phyloP scores from a whole-genome alignment of 192 early-diverging fungal genomes.

The Backusella luteola region DNA sequence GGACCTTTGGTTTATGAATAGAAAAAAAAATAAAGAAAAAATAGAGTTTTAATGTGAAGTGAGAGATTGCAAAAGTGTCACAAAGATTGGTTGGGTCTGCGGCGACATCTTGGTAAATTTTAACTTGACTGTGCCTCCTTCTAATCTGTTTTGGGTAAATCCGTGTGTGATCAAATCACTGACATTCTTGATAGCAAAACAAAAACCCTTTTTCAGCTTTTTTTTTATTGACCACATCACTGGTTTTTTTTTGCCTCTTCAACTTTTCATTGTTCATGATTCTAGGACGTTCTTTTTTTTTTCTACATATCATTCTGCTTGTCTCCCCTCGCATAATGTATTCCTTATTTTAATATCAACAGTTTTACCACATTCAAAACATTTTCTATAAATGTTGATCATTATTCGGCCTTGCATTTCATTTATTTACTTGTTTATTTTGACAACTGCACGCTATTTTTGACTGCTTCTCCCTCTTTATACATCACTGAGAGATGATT shows the following conservation, averaged over 20 bases:
- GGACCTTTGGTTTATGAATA: not conserved
- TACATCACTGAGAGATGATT: not conserved
- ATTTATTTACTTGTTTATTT: not conserved
- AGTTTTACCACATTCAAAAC: not conserved
- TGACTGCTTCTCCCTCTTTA: not conserved
- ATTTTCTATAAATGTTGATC: too few species aligned
- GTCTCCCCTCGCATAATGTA: not conserved
- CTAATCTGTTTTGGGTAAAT: not conserved
- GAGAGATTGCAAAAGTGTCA: not conserved
- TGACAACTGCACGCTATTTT: not conserved
- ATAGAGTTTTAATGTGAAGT: not conserved
- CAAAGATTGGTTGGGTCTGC: not conserved
- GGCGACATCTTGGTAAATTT: not conserved
- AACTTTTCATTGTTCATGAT: too few species aligned
- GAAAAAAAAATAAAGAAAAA: not conserved
- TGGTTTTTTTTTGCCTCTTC: not conserved
- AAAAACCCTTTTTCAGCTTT: not conserved
- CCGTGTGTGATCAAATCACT: slow-evolving; percentile 1
- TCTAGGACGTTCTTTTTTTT: too few species aligned
- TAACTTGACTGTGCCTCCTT: slow-evolving; percentile 1
- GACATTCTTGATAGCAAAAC: not conserved
- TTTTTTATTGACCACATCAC: not conserved
- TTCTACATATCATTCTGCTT: not conserved
- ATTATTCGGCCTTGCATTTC: not conserved
- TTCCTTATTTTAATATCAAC: not conserved